Evolutionary conservation across 169 alveolate genomes (phyloP), one percentile per base, ranked within the genome.

Genomic region (Perkinsus olseni): DNA sequence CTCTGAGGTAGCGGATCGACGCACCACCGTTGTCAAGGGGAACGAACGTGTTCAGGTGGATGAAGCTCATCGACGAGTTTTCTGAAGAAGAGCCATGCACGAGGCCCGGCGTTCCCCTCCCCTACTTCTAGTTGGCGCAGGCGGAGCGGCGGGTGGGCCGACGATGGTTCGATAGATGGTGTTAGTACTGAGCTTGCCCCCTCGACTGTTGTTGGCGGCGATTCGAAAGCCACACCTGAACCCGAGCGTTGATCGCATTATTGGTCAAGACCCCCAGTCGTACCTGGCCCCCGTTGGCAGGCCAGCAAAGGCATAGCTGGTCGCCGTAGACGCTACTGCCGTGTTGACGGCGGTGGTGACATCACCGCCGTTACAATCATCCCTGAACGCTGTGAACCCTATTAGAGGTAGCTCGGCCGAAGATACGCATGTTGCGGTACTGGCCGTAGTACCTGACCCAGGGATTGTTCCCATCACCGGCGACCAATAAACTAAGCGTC

Each of bases 1-100:
- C 39, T 51, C 91, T 91, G 38, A 93, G 91, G 74, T 50, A 74
- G 17, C 92, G 36, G 93, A 94, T 92, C 28, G 95, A 92, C 92
- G 93, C 74, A 34, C 95, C 95, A 0, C 95, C 95, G 48, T 94
- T 94, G 92, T 92, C 95, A 45, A n/a, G 20, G 28, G 48, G 39
- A 51, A 62, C n/a, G 50, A 37, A 92, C 38, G 38, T 39, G 74
- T 93, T 92, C 38, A 93, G 74, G 39, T 92, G 45, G 91, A 92
- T 90, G 82, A 62, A 62, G 82, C 82, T 62, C 8, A 24, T 28
- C 8, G 82, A 62, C 37, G 82, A 62, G 31, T 62, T 62, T 24
- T 28, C 82, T 62, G 34, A 8, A 13, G 17, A 8, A 21, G 31
- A 24, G 17, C 28, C 82, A 24, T 24, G 1, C 31, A 24, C 31